Evolutionary conservation across 768 basidiomycete genomes (phyloP).

Genomic region (Paxillus ammoniavirescens): DNA sequence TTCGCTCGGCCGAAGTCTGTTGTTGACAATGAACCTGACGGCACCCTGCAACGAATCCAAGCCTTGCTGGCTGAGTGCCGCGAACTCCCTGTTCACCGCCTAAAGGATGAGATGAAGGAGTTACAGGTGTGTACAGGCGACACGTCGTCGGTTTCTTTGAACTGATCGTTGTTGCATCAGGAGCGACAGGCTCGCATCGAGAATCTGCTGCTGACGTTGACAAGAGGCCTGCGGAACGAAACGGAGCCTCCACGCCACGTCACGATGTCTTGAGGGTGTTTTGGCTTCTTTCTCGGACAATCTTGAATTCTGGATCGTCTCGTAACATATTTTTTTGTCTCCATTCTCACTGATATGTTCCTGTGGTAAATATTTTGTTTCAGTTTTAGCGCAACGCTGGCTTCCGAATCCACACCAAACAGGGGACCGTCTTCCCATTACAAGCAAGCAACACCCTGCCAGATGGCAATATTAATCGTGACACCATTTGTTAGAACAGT

Average conservation of each 20-base stretch:
- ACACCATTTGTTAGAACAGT: too few relatives aligned
- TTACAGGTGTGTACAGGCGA: conserved; percentile 53
- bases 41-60: conserved; percentile 55
- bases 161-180: conserved; percentile 30
- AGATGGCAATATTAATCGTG: too few relatives aligned
- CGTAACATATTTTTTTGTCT: not conserved
- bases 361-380: not conserved
- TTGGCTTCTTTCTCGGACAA: not conserved
- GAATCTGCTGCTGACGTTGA: conserved; percentile 64
- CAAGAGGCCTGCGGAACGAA: conserved; percentile 58
- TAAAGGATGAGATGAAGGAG: conserved; percentile 83
- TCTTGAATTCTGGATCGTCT: too few relatives aligned
- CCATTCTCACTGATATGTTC: too few relatives aligned
- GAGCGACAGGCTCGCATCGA: conserved; percentile 81
- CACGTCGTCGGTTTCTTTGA: not conserved
- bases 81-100: conserved; percentile 58
- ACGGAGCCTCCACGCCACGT: not conserved
- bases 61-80: conserved; percentile 60
- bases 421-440: too few relatives aligned
- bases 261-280: not conserved
- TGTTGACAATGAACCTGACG: conserved; percentile 35
- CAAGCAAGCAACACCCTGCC: too few relatives aligned
- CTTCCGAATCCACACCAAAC: too few relatives aligned
- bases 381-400: not conserved
- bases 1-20: conserved; percentile 22